phyloP scores from a whole-genome alignment of 176 grass and related monocot genomes.

The Elymus sibiricus region DNA sequence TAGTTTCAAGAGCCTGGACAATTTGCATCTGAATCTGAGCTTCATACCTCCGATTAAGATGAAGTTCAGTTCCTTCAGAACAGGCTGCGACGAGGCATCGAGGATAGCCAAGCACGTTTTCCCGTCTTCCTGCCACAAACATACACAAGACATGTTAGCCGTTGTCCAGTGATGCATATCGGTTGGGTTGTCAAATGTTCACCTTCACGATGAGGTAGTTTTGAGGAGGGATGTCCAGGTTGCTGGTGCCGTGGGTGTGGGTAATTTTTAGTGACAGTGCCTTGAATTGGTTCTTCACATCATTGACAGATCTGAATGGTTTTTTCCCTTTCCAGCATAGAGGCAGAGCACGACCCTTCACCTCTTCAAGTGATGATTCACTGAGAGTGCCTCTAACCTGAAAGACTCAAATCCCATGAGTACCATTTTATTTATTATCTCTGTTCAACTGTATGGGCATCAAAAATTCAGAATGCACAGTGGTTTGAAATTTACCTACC shows the following conservation, averaged over 20 bases:
- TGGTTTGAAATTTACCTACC: slow-evolving; percentile 32
- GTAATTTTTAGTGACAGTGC: slow-evolving; percentile 24
- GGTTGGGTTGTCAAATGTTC: slow-evolving; percentile 28
- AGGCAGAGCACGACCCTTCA: slow-evolving; percentile 45
- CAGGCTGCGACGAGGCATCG: slow-evolving; percentile 50
- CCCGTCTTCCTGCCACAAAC: slow-evolving; percentile 55
- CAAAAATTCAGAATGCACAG: not conserved
- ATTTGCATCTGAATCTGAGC: not conserved
- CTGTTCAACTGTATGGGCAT: not conserved
- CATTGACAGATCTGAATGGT: slow-evolving; percentile 70
- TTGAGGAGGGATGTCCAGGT: slow-evolving; percentile 80
- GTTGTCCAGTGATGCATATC: not conserved
- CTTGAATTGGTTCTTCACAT: slow-evolving; percentile 85
- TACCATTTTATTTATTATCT: not conserved
- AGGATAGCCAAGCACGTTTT: slow-evolving; percentile 93
- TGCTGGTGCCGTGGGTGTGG: not conserved
- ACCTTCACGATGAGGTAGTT: slow-evolving; percentile 86
- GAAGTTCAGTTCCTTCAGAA: slow-evolving; percentile 32
- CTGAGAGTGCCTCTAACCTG: slow-evolving; percentile 67
- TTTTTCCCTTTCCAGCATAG: slow-evolving; percentile 85
- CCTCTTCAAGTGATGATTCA: slow-evolving; percentile 50
- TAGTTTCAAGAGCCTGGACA: not conserved
- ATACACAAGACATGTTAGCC: slow-evolving; percentile 13
- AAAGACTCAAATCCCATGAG: slow-evolving; percentile 13
- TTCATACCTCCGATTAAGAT: slow-evolving; percentile 76